phyloP scores from a whole-genome alignment of 2,329 filamentous ascomycete species.

The Botrytis medusae region DNA sequence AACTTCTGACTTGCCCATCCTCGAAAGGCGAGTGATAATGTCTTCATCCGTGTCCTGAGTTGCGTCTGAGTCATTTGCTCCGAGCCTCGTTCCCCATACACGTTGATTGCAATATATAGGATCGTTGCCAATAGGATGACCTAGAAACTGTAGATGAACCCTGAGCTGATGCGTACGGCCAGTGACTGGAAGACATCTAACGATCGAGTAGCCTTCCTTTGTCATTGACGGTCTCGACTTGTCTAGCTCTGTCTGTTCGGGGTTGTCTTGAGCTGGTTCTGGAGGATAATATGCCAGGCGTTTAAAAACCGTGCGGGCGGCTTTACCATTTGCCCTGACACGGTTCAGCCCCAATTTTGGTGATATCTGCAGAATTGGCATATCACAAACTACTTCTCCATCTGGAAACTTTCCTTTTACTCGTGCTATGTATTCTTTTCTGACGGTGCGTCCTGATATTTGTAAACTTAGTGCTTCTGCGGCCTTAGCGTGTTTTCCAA shows the following conservation, averaged over 20 bases:
- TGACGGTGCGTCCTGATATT: constrained; percentile 76
- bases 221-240: constrained; percentile 45
- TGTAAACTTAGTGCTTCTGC: constrained; percentile 76
- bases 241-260: constrained; percentile 19
- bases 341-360: constrained; percentile 93
- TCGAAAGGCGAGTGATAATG: constrained; percentile 78
- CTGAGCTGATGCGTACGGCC: constrained; percentile 93
- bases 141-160: constrained; percentile 91
- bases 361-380: constrained; percentile 90
- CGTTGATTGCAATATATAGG: constrained; percentile 94
- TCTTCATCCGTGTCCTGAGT: constrained; percentile 78
- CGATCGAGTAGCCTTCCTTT: constrained; percentile 86
- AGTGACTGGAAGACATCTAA: constrained; percentile 89
- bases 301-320: constrained; percentile 87
- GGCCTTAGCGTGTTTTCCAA: constrained; percentile 80
- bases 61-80: constrained; percentile 63
- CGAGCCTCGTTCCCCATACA: constrained; percentile 84
- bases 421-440: constrained; percentile 92
- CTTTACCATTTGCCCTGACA: constrained; percentile 89
- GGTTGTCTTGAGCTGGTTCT: constrained; percentile 26
- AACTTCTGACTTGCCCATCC: constrained; percentile 93
- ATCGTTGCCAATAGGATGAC: constrained; percentile 94
- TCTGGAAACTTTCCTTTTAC: constrained; percentile 91
- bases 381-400: constrained; percentile 86
- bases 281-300: constrained; percentile 84